Evolutionary conservation across 371 early-diverging fungal genomes (phyloP), one percentile per base, ranked within the genome.

Genomic region (Rhizopus microsporus): DNA sequence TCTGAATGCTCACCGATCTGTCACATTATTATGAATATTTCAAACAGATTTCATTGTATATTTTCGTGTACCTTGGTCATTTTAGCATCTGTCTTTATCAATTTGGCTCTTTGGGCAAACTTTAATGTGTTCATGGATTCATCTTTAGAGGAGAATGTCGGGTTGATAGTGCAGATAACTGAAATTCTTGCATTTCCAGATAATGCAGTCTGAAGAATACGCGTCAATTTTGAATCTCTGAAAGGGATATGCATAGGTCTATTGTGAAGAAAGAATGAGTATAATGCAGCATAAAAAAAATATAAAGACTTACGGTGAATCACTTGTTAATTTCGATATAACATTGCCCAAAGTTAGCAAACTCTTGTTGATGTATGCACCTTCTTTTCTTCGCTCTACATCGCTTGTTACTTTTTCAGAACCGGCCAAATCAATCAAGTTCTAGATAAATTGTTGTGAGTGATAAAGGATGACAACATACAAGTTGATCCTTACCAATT

Each of bases 341-440:
- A 97, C 97, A 23, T 88, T 91, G 40, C 93, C 93, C 1, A 95
- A 75, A 1, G 93, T 88, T 39, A 89, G 66, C n/a, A 97, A 72
- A 46, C 89, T 91, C 67, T 89, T 93, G 78, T 97, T 97, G 64
- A 97, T 97, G 60, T 79, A 89, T 12, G 89, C 87, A 10, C 94
- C 93, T 72, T 97, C 97, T 68, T 90, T 92, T 52, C 94, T 80
- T 39, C 96, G 63, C 8, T 89, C 89, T 7, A 78, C 67, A 56
- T 88, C 82, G 5, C 85, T 80, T 4, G 89, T 66, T 6, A 88
- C 89, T 68, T 95, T 91, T 77, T 98, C 98, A 13, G 94, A 93
- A 34, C 98, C 98, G 15, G 98, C 97, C 60, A 98, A 74, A 77
- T 98, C 98, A 59, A 96, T 93, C 50, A 98, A 70, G 63, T 89